Conservation (phyloP, 75 land plant species). For the Sequoiadendron giganteum region DNA sequence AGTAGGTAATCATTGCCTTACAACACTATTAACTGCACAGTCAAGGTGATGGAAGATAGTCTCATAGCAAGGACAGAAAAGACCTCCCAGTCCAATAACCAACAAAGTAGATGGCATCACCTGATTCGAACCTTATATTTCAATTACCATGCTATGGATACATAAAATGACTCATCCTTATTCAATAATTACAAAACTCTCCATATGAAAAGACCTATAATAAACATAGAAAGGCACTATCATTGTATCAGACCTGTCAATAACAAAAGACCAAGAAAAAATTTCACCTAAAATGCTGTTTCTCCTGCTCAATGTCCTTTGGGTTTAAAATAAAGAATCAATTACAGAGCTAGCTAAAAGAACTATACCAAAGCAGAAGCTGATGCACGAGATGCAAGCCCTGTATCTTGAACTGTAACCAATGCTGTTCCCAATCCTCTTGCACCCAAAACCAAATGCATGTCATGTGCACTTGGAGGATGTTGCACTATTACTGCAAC, state of each 20-base stretch:
- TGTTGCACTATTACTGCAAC: conserved; percentile 55
- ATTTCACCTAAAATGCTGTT: neutral
- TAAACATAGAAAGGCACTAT: neutral
- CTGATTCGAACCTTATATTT: neutral
- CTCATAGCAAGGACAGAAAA: neutral
- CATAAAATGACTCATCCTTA: neutral
- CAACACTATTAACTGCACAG: neutral
- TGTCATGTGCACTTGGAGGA: conserved; percentile 30
- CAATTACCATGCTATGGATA: neutral
- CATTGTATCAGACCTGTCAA: neutral
- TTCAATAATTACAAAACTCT: neutral
- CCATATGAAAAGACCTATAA: neutral
- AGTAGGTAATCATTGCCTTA: neutral
- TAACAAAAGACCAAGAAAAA: neutral
- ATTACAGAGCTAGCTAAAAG: neutral
- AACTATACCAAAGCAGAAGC: conserved; percentile 60
- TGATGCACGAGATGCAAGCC: conserved; percentile 60
- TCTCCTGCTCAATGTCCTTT: neutral
- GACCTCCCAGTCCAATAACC: neutral
- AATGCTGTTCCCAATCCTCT: conserved; percentile 74
- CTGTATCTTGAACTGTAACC: conserved; percentile 77
- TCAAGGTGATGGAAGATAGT: neutral
- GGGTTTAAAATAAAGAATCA: neutral
- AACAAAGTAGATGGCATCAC: neutral
- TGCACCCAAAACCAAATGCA: conserved; percentile 53